Base-by-base conservation (phyloP, 129 eudicot species). In the Flaveria trinervia region DNA sequence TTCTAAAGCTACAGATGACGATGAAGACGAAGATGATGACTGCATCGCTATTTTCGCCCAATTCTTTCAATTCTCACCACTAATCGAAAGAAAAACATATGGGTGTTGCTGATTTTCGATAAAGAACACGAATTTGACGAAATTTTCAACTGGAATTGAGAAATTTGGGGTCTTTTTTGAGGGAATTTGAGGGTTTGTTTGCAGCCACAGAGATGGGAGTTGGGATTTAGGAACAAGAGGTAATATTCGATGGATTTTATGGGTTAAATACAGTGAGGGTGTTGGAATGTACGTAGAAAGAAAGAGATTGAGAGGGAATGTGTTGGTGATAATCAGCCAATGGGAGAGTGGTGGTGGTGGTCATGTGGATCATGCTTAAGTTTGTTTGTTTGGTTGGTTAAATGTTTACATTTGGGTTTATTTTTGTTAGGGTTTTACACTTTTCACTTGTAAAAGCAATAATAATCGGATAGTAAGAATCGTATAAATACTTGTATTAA, bases 131-230 rank as follows among this genome's bases (percentile, higher is more conserved):
- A 46, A 48, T 62, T 50, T 55, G 17, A 7, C 11, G 44, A 36
- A 49, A 74, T 43, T 28, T 14, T 23, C 51, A 80, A 51, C 10
- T 44, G 79, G 57, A 62, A 59, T 49, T 70, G 77, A 26, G 66
- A 18, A 44, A 15, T 62, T 51, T 61, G 30, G 62, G 41, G 41
- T 36, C 41, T 36, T 36, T 33, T 36, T 36, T 46, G 1, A 65
- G 78, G 71, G 68, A 78, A 86, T 86, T 50, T 59, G 83, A 81
- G 70, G 75, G 61, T 70, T 75, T 83, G 72, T 81, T 86, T 82
- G 82, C 22, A 85, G 79, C 97, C 97, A 91, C 97, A 86, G 11
- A 86, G 70, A 36, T 30, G 1, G 70, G 13, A 23, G 25, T 61
- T 65, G 78, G 88, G 92, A 91, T 88, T 86, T 83, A 77, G 80